Conservation (phyloP, 495 filamentous ascomycete species). For the Hypoxylon lienhwacheense region DNA sequence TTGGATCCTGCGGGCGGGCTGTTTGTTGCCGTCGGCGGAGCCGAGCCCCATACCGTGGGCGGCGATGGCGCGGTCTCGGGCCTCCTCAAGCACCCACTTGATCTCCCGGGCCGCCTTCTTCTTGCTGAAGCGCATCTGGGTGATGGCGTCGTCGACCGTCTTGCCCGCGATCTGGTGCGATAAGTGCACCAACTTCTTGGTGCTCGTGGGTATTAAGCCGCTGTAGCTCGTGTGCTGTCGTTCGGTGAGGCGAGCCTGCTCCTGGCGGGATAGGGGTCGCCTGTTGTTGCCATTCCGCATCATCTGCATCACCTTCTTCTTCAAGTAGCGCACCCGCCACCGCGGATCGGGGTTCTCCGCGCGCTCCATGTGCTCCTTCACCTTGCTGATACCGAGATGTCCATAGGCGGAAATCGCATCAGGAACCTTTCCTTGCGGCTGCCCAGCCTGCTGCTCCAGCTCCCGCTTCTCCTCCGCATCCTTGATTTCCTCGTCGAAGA, state of each 20-base stretch:
- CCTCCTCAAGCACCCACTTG: conserved; percentile 70
- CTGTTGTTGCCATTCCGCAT: conserved; percentile 64
- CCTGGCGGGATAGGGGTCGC: conserved; percentile 62
- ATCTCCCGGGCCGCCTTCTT: conserved; percentile 90
- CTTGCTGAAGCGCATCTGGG: conserved; percentile 93
- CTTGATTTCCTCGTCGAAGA: conserved; percentile 60
- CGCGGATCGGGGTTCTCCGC: conserved; percentile 71
- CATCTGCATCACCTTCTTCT: conserved; percentile 76
- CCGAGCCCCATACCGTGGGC: conserved; percentile 84
- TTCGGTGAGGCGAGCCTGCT: conserved; percentile 72
- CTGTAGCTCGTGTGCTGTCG: conserved; percentile 64
- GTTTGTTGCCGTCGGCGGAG: conserved; percentile 31
- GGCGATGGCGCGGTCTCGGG: conserved; percentile 75
- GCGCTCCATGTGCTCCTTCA: conserved; percentile 53
- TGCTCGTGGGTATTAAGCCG: conserved; percentile 70
- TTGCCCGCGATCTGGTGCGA: conserved; percentile 89
- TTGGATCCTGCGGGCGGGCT: conserved; percentile 47
- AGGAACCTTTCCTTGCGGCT: too few relatives aligned
- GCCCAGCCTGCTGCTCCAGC: neutral
- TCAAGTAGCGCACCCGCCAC: conserved; percentile 69
- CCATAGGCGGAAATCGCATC: too few relatives aligned
- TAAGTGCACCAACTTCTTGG: conserved; percentile 85
- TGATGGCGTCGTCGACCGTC: conserved; percentile 85
- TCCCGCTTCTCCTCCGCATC: conserved; percentile 25
- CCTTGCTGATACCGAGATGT: conserved; percentile 21